Evolutionary conservation across 805 yeast genomes (phyloP).

Genomic region (Komagataella pseudopastoris): DNA sequence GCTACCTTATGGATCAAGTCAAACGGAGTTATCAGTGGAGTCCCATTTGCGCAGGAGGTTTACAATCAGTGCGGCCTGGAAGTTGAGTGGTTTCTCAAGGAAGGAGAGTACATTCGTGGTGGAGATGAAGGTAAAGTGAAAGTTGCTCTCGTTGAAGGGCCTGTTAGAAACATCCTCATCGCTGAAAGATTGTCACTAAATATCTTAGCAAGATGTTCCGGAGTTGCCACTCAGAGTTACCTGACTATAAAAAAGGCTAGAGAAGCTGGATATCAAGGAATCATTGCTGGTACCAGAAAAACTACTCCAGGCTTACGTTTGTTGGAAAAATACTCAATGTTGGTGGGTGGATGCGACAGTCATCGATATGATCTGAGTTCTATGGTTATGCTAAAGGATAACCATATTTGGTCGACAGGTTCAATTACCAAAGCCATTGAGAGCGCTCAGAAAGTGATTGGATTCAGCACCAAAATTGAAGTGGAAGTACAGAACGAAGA

Average conservation of each 20-base stretch:
- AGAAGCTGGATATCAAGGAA: constrained; percentile 58
- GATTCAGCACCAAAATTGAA: constrained; percentile 82
- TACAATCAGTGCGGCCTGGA: constrained; percentile 58
- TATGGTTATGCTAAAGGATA: constrained; percentile 95
- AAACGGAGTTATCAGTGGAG: constrained; percentile 68
- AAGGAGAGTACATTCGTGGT: constrained; percentile 41
- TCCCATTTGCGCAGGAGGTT: constrained; percentile 83
- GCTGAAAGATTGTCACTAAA: constrained; percentile 85
- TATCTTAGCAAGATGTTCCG: constrained; percentile 70
- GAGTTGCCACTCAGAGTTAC: constrained; percentile 69
- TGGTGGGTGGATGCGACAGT: constrained; percentile 88
- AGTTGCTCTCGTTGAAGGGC: constrained; percentile 71
- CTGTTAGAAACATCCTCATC: constrained; percentile 63
- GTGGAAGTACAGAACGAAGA: constrained; percentile 79
- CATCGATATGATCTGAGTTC: constrained; percentile 85
- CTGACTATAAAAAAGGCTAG: constrained; percentile 48
- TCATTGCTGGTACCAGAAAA: constrained; percentile 91
- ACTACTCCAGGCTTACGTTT: constrained; percentile 93
- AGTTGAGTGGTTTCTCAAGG: constrained; percentile 62
- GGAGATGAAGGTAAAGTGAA: constrained; percentile 37
- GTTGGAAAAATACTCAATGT: constrained; percentile 86
- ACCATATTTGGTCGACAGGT: constrained; percentile 87
- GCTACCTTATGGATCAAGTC: constrained; percentile 79
- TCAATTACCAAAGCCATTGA: constrained; percentile 77
- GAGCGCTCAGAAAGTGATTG: constrained; percentile 69